phyloP scores from a whole-genome alignment of 805 yeast species.

The Schizosaccharomyces octosporus region DNA sequence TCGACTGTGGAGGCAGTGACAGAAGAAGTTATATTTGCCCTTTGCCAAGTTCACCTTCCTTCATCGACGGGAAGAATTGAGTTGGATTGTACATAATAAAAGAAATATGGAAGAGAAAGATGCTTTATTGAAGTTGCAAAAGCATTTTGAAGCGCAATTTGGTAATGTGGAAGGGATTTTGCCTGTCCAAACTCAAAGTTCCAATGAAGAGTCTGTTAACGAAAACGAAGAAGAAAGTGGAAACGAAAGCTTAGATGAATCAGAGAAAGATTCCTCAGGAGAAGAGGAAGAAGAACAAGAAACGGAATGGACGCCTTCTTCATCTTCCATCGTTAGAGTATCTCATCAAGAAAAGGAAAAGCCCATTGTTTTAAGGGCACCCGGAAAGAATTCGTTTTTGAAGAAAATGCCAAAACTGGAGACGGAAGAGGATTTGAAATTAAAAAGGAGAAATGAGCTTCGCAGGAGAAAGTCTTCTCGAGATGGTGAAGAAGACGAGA shows the following conservation, averaged over 20 bases:
- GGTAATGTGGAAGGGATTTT: constrained; percentile 4
- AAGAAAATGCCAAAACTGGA: neutral
- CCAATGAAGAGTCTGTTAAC: neutral
- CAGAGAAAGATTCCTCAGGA: neutral
- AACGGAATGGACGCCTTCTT: neutral
- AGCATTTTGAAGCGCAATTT: constrained; percentile 16
- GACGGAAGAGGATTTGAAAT: neutral
- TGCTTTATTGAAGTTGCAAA: constrained; percentile 9
- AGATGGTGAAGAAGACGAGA: neutral
- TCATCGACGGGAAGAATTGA: too few relatives aligned
- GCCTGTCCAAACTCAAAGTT: neutral
- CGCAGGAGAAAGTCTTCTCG: neutral
- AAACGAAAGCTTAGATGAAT: neutral
- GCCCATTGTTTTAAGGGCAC: neutral
- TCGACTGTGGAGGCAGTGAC: too few relatives aligned
- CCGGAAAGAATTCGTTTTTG: neutral
- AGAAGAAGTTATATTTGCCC: too few relatives aligned
- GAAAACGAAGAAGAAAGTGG: neutral
- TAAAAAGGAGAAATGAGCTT: neutral
- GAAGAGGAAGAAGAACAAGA: constrained; percentile 4
- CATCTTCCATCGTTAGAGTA: neutral
- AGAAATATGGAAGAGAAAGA: neutral
- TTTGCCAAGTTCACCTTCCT: too few relatives aligned
- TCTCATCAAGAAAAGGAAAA: neutral
- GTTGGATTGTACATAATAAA: too few relatives aligned